Conservation (phyloP, 2,329 filamentous ascomycete species). For the Coleophoma crateriformis region DNA sequence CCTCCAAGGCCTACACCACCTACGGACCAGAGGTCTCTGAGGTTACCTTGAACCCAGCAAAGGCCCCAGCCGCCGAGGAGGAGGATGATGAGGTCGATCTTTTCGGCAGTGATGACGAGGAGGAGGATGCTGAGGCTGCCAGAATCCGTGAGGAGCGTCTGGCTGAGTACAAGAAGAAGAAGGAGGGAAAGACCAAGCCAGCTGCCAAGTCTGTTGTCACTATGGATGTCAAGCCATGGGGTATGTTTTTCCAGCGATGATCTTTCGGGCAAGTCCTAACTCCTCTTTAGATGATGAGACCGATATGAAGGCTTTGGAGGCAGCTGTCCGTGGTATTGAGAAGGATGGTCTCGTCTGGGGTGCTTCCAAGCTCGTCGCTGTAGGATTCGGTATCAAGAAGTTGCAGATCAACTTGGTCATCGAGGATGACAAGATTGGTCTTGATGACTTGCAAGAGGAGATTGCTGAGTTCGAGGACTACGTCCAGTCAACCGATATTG, state of each 20-base stretch:
- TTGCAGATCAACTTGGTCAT: slow-evolving; percentile 97
- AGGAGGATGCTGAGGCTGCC: slow-evolving; percentile 84
- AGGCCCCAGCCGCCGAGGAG: slow-evolving; percentile 66
- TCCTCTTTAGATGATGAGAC: slow-evolving; percentile 74
- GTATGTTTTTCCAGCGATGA: slow-evolving; percentile 41
- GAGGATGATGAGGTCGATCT: slow-evolving; percentile 88
- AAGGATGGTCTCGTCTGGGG: slow-evolving; percentile 96
- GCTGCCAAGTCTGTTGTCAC: slow-evolving; percentile 95
- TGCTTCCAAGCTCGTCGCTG: slow-evolving; percentile 78
- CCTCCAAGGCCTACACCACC: slow-evolving; percentile 79
- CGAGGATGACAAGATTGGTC: slow-evolving; percentile 93
- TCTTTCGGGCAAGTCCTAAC: slow-evolving; percentile 13
- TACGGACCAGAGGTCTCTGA: slow-evolving; percentile 83
- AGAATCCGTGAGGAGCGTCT: slow-evolving; percentile 83
- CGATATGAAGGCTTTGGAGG: slow-evolving; percentile 78
- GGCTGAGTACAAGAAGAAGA: slow-evolving; percentile 94
- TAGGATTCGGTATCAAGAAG: slow-evolving; percentile 99
- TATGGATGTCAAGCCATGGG: slow-evolving; percentile 97
- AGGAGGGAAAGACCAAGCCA: slow-evolving; percentile 86
- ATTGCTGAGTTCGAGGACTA: slow-evolving; percentile 87
- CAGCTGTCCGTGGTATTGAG: slow-evolving; percentile 74
- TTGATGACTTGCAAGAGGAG: slow-evolving; percentile 79
- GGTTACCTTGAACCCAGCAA: slow-evolving; percentile 78
- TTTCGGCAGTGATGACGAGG: slow-evolving; percentile 90
- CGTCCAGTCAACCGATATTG: slow-evolving; percentile 90